phyloP scores from a whole-genome alignment of 345 rosid species.

The Acer negundo region DNA sequence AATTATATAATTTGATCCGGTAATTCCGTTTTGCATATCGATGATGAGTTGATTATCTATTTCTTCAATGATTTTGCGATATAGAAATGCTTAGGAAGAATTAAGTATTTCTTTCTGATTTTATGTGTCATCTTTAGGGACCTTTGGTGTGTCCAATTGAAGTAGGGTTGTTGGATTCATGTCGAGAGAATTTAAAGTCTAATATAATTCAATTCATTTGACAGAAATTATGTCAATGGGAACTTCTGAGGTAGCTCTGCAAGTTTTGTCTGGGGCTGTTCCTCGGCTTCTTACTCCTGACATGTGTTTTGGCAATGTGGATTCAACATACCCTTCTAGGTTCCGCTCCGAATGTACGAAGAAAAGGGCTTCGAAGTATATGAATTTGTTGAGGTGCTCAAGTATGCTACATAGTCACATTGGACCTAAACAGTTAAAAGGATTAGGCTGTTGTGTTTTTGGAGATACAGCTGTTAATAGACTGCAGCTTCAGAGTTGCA shows the following conservation, averaged over 20 bases:
- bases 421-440: constrained; percentile 21
- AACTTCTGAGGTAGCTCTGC: constrained; percentile 52
- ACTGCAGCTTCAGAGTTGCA: constrained; percentile 36
- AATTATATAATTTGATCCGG: background rate
- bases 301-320: constrained; percentile 25
- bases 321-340: constrained; percentile 26
- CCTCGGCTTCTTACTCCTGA: constrained; percentile 37
- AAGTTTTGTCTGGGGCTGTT: constrained; percentile 44
- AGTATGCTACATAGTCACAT: constrained; percentile 17
- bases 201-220: constrained; percentile 14
- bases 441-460: constrained; percentile 17
- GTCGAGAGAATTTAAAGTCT: background rate
- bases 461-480: constrained; percentile 19
- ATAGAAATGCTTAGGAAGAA: background rate
- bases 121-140: background rate
- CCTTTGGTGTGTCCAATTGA: background rate
- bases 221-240: constrained; percentile 37
- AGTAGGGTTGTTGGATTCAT: background rate
- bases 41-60: background rate
- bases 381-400: constrained; percentile 29
- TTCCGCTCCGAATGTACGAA: constrained; percentile 26
- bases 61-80: background rate
- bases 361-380: constrained; percentile 30
- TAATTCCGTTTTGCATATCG: background rate
- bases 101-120: background rate